phyloP scores from a whole-genome alignment of 495 filamentous ascomycete genomes.

The Eremomyces bilateralis region DNA sequence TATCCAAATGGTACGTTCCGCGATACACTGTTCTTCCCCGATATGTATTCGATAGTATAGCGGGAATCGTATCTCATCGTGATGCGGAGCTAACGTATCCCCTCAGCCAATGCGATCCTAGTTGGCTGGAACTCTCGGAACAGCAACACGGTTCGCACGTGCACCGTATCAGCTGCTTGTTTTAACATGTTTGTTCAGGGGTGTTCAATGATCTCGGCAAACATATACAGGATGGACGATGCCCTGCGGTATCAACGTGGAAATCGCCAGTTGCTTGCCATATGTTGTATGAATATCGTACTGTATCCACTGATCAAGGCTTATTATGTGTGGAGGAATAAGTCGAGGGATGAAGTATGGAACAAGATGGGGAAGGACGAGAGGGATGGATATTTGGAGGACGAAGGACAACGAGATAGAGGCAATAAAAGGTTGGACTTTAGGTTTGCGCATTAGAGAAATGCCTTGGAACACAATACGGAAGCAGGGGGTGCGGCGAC shows the following conservation, averaged over 20 bases:
- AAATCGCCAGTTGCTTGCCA: conserved; percentile 26
- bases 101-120: conserved; percentile 40
- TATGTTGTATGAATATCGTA: conserved; percentile 23
- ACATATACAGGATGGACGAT: conserved; percentile 35
- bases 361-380: conserved; percentile 4
- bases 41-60: no score
- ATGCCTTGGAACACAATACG: no score
- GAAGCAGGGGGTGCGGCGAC: no score
- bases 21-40: no score
- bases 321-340: conserved; percentile 24
- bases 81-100: no score
- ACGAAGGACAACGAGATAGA: conserved; percentile 5
- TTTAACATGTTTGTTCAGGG: conserved; percentile 27
- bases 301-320: conserved; percentile 21
- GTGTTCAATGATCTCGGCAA: conserved; percentile 27
- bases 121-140: conserved; percentile 46
- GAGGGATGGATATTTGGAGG: conserved; percentile 3
- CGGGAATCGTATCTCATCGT: no score
- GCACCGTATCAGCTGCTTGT: conserved; percentile 35
- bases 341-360: conserved; percentile 15
- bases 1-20: background rate
- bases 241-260: conserved; percentile 29
- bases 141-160: conserved; percentile 42
- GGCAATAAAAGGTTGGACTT: conserved; percentile 10
- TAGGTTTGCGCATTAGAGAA: no score